A percentile compares a stretch with the other conserved stretches of the same genome.
Conservation (phyloP, 202 grass and related monocot genomes). For the Alloteropsis angusta region DNA sequence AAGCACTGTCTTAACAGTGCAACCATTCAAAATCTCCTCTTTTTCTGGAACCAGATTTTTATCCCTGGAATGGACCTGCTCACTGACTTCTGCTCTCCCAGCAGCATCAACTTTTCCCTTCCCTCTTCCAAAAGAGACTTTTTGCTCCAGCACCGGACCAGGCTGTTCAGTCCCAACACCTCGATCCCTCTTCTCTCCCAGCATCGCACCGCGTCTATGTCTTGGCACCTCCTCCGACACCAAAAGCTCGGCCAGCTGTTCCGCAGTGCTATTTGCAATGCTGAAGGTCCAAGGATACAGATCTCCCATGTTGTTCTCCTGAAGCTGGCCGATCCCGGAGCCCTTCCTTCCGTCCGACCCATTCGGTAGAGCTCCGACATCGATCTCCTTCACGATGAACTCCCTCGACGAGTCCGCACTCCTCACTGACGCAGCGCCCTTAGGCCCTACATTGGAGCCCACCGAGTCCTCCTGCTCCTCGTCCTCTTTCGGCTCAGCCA, state of each 20-base stretch:
- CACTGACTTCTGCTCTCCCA: conserved; percentile 34
- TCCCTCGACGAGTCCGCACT: conserved; percentile 62
- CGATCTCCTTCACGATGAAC: conserved; percentile 96
- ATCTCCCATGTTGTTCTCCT: conserved; percentile 49
- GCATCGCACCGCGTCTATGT: conserved; percentile 22
- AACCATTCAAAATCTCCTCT: conserved; percentile 65
- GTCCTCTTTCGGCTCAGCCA: conserved; percentile 11
- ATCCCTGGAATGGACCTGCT: conserved; percentile 28
- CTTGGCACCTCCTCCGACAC: conserved; percentile 64
- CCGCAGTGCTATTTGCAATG: conserved; percentile 48
- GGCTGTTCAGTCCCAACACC: conserved; percentile 42
- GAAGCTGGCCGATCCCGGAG: conserved; percentile 17
- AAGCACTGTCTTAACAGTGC: conserved; percentile 66
- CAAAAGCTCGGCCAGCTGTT: conserved; percentile 59
- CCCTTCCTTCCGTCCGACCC: conserved; percentile 42
- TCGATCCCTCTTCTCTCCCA: conserved; percentile 45
- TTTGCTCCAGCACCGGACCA: conserved; percentile 28
- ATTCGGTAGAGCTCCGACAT: conserved; percentile 44
- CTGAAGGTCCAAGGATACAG: conserved; percentile 85
- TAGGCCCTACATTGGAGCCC: conserved; percentile 21
- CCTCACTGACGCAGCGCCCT: conserved; percentile 20
- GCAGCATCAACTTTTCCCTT: conserved; percentile 59
- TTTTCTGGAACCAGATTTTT: conserved; percentile 53
- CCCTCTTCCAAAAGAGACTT: conserved; percentile 41
- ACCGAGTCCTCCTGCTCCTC: conserved; percentile 27